Evolutionary conservation across 2,329 filamentous ascomycete species (phyloP), one percentile per base, ranked within the genome.

Genomic region (Beauveria medogensis): DNA sequence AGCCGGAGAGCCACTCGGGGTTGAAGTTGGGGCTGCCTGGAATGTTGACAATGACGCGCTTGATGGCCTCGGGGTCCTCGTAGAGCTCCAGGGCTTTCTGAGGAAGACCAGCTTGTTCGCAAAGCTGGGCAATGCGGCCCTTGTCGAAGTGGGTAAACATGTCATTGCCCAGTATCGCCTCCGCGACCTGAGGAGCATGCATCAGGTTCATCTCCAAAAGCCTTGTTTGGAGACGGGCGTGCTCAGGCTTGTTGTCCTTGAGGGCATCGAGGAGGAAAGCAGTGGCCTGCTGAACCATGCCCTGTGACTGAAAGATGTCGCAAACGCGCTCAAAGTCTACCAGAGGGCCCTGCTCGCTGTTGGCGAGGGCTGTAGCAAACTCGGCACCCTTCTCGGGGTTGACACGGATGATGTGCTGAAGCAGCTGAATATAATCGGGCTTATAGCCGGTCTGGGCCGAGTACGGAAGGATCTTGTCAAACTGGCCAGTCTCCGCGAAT

Each of bases 141-240:
- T 91, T 95, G 77, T 99, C 94, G 70, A 96, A 99, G 77, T 99
- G 86, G 0, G 92, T 92, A 77, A 99, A 97, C 89, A 99, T 97
- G 69, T 97, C 91, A 70, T 99, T 99, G 66, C 93, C 91, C 46
- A 99, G 84, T 67, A 99, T 99, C 40, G 94, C 94, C 74, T 99
- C 95, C 3, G 95, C 94, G 59, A 99, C 95, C 74, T 97, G 94
- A 55, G 94, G 94, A 1, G 94, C 95, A 67, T 96, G 95, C 75
- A 96, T 82, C 64, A 99, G 78, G 75, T 99, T 99, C 92, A 99
- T 97, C 81, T 99, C 95, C 60, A 99, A 80, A 3, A 99, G 82
- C 63, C 94, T 89, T 24, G 95, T 99, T 77, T 99, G 94, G 44
- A 99, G 82, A 67, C 93, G 87, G 44, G 87, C 93, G 71, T 99